These are phyloP conservation scores for Cladophialophora exuberans DNA, from an alignment of 2,329 filamentous ascomycete species.

Conservation along the genomic window DNA sequence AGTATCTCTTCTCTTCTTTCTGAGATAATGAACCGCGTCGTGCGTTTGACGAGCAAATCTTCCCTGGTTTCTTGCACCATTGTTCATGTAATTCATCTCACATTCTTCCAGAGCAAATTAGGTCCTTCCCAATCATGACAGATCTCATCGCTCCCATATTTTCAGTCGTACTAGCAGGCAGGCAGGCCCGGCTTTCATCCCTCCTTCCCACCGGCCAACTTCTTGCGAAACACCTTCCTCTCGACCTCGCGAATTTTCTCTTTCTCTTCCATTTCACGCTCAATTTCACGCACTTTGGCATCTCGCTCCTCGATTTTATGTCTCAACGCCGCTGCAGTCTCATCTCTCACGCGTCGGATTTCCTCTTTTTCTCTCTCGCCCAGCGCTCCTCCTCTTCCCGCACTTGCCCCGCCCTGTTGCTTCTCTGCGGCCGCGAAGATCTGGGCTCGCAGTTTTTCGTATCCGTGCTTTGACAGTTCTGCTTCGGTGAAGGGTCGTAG, in stretches of 20 bases:
- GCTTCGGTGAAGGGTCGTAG: conserved; percentile 29
- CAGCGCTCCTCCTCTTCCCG: background rate
- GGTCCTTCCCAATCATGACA: no score
- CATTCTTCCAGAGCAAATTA: background rate
- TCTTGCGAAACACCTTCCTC: conserved; percentile 32
- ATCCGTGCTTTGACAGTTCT: conserved; percentile 28
- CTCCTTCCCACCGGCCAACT: conserved; percentile 24
- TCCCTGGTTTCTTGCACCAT: no score
- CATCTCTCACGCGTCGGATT: conserved; percentile 19
- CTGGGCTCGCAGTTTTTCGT: conserved; percentile 25
- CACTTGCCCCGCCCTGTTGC: background rate
- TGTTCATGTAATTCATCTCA: no score
- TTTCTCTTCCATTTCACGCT: conserved; percentile 33
- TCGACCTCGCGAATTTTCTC: conserved; percentile 34
- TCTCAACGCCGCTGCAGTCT: conserved; percentile 27
- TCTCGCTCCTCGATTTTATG: conserved; percentile 30
- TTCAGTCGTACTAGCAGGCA: no score
- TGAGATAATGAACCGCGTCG: no score
- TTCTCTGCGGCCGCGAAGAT: conserved; percentile 13
- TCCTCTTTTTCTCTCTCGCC: conserved; percentile 21
- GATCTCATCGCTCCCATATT: no score
- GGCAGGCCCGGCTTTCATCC: no score
- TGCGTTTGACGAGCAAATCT: no score
- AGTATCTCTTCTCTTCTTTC: no score
- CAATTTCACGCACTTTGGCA: conserved; percentile 26